Conservation (phyloP, 148 eudicot genomes). For the Drosera capensis region DNA sequence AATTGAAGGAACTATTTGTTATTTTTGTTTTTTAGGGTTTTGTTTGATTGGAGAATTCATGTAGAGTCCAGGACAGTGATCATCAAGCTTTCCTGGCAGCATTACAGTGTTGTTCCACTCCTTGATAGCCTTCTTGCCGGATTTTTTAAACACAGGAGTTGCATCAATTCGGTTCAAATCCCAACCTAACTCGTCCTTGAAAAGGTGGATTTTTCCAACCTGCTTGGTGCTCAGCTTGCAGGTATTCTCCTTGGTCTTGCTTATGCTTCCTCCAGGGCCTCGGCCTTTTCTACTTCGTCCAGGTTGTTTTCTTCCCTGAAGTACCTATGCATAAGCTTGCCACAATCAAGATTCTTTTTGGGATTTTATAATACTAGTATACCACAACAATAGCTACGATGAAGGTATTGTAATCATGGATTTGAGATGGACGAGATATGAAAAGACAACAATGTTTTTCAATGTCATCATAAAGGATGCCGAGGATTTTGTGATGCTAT, state of each 20-base stretch:
- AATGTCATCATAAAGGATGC: too few species aligned
- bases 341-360: too few species aligned
- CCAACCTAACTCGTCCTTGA: conserved; percentile 10
- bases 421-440: not conserved
- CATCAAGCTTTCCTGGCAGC: too few species aligned
- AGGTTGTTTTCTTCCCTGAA: conserved; percentile 1
- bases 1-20: too few species aligned
- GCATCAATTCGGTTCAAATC: conserved; percentile 5
- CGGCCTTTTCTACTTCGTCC: conserved; percentile 1
- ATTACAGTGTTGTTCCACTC: conserved; percentile 10
- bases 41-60: too few species aligned
- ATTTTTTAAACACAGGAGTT: not conserved
- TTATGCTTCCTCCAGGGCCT: conserved; percentile 4
- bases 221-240: conserved; percentile 2
- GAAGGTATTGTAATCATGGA: too few species aligned
- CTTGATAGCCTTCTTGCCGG: not conserved
- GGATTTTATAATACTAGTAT: too few species aligned
- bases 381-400: too few species aligned
- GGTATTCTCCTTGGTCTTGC: conserved; percentile 13
- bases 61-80: too few species aligned
- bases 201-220: conserved; percentile 5
- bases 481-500: too few species aligned
- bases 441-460: too few species aligned
- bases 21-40: too few species aligned
- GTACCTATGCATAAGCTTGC: not conserved